Evolutionary conservation across 2,329 filamentous ascomycete species (phyloP), one percentile per base, ranked within the genome.

Genomic region (Fusarium penzigii): DNA sequence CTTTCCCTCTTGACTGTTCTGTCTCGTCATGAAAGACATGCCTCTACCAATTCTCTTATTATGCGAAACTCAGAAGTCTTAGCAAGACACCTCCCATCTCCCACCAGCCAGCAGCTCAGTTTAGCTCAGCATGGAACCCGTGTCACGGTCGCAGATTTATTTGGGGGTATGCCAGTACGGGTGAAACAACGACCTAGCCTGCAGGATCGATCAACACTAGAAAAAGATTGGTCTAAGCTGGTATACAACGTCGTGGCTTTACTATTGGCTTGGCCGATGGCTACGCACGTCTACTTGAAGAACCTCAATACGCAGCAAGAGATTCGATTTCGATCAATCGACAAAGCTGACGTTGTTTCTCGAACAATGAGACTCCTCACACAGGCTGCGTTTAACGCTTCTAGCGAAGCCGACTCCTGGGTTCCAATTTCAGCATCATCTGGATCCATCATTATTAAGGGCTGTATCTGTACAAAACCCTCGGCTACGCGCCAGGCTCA

Each of bases 91-190:
- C 72, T 78, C 1, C 87, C 89, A 6, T 82, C 84, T 6, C 75
- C 79, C 11, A 70, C 77, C 8, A 80, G 85, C 44, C 81, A 89
- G 42, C 75, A 79, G 44, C 63, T 90, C 7, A 62, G 77, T 9
- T 74, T 72, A 36, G 80, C 79, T 50, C 69, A 75, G 17, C 84
- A 90, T 72, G 93, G 93, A 5, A 96, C 92, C 0, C 82, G 84
- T 29, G 85, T 93, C 2, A 80, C 80, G 1, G 87, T 96, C 6
- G 83, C 86, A 50, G 87, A 96, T 68, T 75, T 97, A 1, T 97
- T 97, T 71, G 92, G 92, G 0, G 88, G 86, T 52, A 90, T 97
- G 83, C 92, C 93, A 0, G 93, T 97, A 12, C 85, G 93, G 13
- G 87, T 95, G 25, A 96, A 94, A 67, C 89, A 92, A 62, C 82